phyloP scores from a whole-genome alignment of 768 basidiomycete species.

The Artomyces pyxidatus region DNA sequence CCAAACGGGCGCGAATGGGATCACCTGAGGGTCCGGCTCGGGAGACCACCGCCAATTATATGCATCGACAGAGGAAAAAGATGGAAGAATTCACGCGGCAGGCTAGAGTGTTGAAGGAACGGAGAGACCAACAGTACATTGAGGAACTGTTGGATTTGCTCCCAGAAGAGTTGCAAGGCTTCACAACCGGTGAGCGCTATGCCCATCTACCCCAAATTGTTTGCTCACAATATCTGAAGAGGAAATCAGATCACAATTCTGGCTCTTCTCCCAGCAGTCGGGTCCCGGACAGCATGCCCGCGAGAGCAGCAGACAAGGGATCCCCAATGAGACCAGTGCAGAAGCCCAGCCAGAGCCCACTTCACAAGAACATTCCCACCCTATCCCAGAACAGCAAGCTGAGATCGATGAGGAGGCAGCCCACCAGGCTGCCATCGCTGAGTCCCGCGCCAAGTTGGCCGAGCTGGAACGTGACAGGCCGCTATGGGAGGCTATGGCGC shows the following conservation, averaged over 20 bases:
- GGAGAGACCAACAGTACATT: too few relatives aligned
- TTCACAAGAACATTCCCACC: background rate
- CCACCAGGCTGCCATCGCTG: constrained; percentile 40
- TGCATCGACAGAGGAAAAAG: constrained; percentile 35
- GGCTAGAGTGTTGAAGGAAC: constrained; percentile 26
- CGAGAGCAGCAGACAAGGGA: too few relatives aligned
- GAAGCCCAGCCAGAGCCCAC: too few relatives aligned
- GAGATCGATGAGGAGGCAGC: constrained; percentile 6
- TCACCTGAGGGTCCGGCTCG: constrained; percentile 36
- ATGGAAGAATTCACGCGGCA: constrained; percentile 25
- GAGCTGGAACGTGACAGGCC: constrained; percentile 60
- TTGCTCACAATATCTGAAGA: too few relatives aligned
- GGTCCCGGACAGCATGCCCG: too few relatives aligned
- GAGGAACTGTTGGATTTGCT: too few relatives aligned
- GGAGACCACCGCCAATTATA: constrained; percentile 29
- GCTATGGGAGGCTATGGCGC: constrained; percentile 50
- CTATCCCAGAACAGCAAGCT: background rate
- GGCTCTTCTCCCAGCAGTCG: too few relatives aligned
- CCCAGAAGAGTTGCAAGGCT: too few relatives aligned
- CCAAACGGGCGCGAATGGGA: constrained; percentile 44
- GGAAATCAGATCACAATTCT: too few relatives aligned
- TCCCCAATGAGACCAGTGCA: too few relatives aligned
- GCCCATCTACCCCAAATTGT: too few relatives aligned
- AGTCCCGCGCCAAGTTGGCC: constrained; percentile 59
- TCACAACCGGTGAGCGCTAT: too few relatives aligned